These are phyloP conservation scores for Paramecium octaurelia DNA, from an alignment of 73 alveolate species.

Conservation along the genomic window DNA sequence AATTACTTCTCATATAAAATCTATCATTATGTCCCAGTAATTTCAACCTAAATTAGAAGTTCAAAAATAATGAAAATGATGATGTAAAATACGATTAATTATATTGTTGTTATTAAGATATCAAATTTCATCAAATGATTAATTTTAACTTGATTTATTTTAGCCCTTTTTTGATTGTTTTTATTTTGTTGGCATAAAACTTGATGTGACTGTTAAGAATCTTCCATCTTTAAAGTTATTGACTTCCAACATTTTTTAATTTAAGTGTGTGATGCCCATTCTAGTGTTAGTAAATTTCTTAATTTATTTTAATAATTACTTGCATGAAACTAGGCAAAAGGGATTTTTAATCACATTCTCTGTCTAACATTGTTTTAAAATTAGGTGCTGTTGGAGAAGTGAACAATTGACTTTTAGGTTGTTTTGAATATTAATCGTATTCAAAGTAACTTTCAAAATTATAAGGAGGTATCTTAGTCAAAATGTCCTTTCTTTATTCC, in stretches of 20 bases:
- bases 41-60: background rate
- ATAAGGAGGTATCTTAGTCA: slow-evolving; percentile 26
- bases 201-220: slow-evolving; percentile 39
- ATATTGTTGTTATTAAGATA: background rate
- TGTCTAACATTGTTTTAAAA: slow-evolving; percentile 10
- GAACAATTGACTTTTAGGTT: background rate
- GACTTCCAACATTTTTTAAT: slow-evolving; percentile 57
- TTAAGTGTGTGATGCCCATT: background rate
- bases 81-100: too few relatives aligned
- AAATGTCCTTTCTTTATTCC: slow-evolving; percentile 19
- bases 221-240: slow-evolving; percentile 57
- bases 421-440: slow-evolving; percentile 1
- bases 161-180: background rate
- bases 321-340: slow-evolving; percentile 53
- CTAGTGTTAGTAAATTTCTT: slow-evolving; percentile 52
- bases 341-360: slow-evolving; percentile 44
- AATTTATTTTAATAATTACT: background rate
- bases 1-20: too few relatives aligned
- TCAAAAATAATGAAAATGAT: too few relatives aligned
- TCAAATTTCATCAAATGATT: background rate
- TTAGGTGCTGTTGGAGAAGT: slow-evolving; percentile 54
- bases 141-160: background rate
- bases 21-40: too few relatives aligned
- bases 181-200: background rate
- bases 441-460: slow-evolving; percentile 38